A percentile compares a stretch with the other conserved stretches of the same genome.
phyloP scores from a whole-genome alignment of 495 filamentous ascomycete genomes.

The Tuber magnatum region DNA sequence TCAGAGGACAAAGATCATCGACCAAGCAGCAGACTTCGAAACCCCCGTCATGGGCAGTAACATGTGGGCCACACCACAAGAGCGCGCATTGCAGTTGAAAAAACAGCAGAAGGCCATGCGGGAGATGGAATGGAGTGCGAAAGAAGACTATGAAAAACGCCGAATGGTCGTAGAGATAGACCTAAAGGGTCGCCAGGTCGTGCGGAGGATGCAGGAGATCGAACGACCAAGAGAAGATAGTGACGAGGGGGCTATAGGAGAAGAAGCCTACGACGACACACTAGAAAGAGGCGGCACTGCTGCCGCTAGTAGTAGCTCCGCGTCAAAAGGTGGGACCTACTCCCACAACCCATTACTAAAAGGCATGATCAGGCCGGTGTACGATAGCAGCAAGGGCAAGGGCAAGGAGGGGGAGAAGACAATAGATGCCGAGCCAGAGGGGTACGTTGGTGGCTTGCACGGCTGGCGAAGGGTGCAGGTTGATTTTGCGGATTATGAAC shows the following conservation, averaged over 20 bases:
- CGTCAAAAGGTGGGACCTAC: conserved; percentile 55
- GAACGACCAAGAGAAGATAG: conserved; percentile 50
- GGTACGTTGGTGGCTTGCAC: conserved; percentile 45
- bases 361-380: conserved; percentile 71
- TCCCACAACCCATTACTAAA: conserved; percentile 78
- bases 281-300: conserved; percentile 25
- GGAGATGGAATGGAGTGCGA: conserved; percentile 83
- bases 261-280: conserved; percentile 32
- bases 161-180: conserved; percentile 81
- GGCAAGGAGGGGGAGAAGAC: conserved; percentile 41
- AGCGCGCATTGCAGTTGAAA: conserved; percentile 80
- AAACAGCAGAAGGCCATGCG: conserved; percentile 78
- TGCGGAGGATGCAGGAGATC: conserved; percentile 61
- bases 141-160: conserved; percentile 90
- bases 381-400: conserved; percentile 50
- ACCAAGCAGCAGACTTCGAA: conserved; percentile 93
- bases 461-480: conserved; percentile 87
- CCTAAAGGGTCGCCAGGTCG: conserved; percentile 65
- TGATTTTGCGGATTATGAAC: conserved; percentile 81
- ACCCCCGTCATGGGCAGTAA: conserved; percentile 57
- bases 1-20: conserved; percentile 74
- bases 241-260: conserved; percentile 44
- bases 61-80: conserved; percentile 81
- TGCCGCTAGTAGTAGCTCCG: conserved; percentile 22
- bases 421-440: conserved; percentile 43